Percentiles rank a stretch among this genome's conserved stretches.
Evolutionary conservation across 139 green algal species (phyloP).

Genomic region (Chlamydomonas eustigma): DNA sequence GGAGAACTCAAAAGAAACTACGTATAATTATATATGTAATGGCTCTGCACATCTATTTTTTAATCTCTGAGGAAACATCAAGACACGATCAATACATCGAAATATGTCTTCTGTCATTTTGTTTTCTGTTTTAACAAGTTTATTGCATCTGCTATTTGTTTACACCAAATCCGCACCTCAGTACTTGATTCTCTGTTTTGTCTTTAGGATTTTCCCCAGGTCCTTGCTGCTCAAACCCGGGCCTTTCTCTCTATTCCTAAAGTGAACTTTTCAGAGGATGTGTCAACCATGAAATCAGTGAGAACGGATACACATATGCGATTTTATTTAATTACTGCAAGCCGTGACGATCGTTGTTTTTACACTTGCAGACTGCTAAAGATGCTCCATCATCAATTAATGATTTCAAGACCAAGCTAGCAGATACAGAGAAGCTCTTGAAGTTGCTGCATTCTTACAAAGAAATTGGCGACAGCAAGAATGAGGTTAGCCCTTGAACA

Average conservation of each 20-base stretch:
- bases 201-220: neutral
- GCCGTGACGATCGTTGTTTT: too few relatives aligned
- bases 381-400: slow-evolving; percentile 27
- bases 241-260: neutral
- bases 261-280: neutral
- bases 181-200: too few relatives aligned
- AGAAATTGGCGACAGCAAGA: slow-evolving; percentile 48
- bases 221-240: neutral
- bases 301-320: too few relatives aligned
- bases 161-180: too few relatives aligned
- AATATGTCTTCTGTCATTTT: too few relatives aligned
- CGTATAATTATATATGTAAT: too few relatives aligned
- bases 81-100: neutral
- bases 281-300: neutral
- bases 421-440: slow-evolving; percentile 37
- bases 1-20: neutral
- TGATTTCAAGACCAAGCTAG: slow-evolving; percentile 39
- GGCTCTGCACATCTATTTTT: too few relatives aligned
- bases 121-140: too few relatives aligned
- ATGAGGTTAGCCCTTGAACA: slow-evolving; percentile 33
- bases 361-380: slow-evolving; percentile 30
- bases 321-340: too few relatives aligned
- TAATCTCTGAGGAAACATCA: neutral
- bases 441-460: slow-evolving; percentile 59
- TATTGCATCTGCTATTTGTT: too few relatives aligned